Evolutionary conservation across 768 basidiomycete species (phyloP).

Genomic region (Rhizopogon roseolus): DNA sequence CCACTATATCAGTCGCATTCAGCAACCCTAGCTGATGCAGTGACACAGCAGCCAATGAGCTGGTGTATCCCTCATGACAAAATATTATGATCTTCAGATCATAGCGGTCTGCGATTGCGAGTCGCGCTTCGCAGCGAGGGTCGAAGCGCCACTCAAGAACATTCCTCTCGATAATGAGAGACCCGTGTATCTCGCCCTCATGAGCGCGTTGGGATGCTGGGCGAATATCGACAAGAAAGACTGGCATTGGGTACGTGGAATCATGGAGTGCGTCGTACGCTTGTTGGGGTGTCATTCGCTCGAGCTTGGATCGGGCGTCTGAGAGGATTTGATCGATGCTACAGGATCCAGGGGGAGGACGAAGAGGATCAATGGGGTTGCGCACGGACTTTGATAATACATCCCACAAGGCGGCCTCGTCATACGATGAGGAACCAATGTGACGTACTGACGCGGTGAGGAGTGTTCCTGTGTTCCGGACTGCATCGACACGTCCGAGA

Average conservation of each 20-base stretch:
- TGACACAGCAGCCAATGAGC: constrained; percentile 66
- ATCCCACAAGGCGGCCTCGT: constrained; percentile 66
- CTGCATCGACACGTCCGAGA: constrained; percentile 48
- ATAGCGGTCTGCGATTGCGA: constrained; percentile 68
- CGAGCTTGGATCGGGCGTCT: constrained; percentile 56
- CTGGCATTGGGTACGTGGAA: constrained; percentile 49
- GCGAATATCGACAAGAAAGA: constrained; percentile 75
- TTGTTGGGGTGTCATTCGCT: constrained; percentile 55
- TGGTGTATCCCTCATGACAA: constrained; percentile 70
- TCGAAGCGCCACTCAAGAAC: constrained; percentile 80
- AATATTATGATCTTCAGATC: constrained; percentile 72
- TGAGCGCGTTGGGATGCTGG: constrained; percentile 53
- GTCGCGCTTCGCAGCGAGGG: constrained; percentile 52
- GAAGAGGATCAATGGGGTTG: constrained; percentile 53
- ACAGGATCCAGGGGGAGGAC: constrained; percentile 61
- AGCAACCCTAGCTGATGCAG: constrained; percentile 66
- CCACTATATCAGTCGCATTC: constrained; percentile 75
- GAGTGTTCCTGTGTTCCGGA: constrained; percentile 27
- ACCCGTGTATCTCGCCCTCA: constrained; percentile 58
- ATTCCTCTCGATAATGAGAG: constrained; percentile 73
- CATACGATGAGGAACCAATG: constrained; percentile 47
- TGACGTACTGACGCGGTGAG: constrained; percentile 48
- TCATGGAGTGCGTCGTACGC: constrained; percentile 59
- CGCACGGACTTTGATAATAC: constrained; percentile 60
- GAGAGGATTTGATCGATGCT: constrained; percentile 54